Percentiles rank a stretch among this genome's conserved stretches.
Conservation (phyloP, 2,329 filamentous ascomycete genomes). For the Sclerotinia glacialis region DNA sequence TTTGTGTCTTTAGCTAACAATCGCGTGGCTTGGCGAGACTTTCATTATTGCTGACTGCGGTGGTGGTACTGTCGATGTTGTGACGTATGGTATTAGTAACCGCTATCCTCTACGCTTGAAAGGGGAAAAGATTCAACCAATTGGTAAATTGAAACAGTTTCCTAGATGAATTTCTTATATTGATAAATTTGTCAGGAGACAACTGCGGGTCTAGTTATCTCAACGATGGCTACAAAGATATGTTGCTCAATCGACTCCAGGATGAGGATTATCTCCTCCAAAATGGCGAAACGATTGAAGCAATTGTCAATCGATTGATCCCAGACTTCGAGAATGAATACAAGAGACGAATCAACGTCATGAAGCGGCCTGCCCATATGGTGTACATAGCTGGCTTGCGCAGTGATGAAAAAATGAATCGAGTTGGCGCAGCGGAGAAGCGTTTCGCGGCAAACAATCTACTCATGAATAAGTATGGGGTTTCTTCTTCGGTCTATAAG, state of each 20-base stretch:
- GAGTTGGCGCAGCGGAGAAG: conserved; percentile 19
- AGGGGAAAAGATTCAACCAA: conserved; percentile 8
- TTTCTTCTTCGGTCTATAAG: neutral
- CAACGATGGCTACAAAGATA: conserved; percentile 21
- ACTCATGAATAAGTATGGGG: conserved; percentile 22
- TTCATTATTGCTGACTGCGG: conserved; percentile 35
- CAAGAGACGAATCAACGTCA: conserved; percentile 18
- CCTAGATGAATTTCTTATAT: neutral
- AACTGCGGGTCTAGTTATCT: conserved; percentile 24
- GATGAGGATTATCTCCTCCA: conserved; percentile 23
- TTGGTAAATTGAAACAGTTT: conserved; percentile 1
- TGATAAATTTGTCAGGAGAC: conserved; percentile 12
- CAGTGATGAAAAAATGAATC: conserved; percentile 21
- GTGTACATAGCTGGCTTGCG: conserved; percentile 24
- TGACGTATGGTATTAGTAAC: conserved; percentile 35
- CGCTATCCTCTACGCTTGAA: conserved; percentile 32
- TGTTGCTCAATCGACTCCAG: conserved; percentile 15
- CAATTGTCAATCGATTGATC: conserved; percentile 19
- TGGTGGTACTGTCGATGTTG: conserved; percentile 37
- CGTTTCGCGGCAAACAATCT: conserved; percentile 24
- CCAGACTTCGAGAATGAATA: conserved; percentile 24
- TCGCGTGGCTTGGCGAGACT: conserved; percentile 23
- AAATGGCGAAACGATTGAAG: conserved; percentile 20
- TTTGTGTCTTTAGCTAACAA: neutral
- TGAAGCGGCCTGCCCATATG: neutral